Conservation (phyloP, 805 yeast species). For the Metschnikowia arizonensis region DNA sequence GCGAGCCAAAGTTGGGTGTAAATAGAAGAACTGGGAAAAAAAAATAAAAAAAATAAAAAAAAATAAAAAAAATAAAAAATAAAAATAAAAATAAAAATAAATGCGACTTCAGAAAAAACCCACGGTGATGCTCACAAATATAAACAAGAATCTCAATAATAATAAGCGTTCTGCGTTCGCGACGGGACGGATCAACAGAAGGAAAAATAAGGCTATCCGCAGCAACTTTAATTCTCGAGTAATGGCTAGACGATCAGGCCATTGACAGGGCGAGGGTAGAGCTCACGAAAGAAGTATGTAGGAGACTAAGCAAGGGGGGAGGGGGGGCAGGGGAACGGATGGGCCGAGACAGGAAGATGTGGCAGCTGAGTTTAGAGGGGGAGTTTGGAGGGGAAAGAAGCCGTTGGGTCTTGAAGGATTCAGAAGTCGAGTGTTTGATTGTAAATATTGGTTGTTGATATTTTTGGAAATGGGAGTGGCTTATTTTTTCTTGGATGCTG, state of each 20-base stretch:
- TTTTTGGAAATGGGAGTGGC: not conserved
- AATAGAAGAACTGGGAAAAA: conserved; percentile 1
- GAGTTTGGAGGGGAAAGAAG: not conserved
- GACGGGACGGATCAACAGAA: conserved; percentile 5
- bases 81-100: no score
- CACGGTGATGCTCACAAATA: conserved; percentile 5
- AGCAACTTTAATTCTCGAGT: conserved; percentile 1
- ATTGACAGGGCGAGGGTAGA: not conserved
- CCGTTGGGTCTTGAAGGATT: not conserved
- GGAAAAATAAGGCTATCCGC: not conserved
- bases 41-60: no score
- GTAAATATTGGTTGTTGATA: no score
- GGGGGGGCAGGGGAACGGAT: no score
- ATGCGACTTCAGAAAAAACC: not conserved
- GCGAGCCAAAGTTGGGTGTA: not conserved
- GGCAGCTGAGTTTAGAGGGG: no score
- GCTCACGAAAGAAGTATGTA: not conserved
- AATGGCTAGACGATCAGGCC: conserved; percentile 2
- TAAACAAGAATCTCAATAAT: conserved; percentile 1
- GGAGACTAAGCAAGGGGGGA: not conserved
- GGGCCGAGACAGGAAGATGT: no score
- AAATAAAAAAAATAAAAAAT: no score
- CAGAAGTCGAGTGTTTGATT: no score
- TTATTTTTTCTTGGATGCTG: not conserved
- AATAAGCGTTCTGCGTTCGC: conserved; percentile 7